Base-by-base conservation (phyloP, 768 basidiomycete species). In the Pleurotus eryngii region DNA sequence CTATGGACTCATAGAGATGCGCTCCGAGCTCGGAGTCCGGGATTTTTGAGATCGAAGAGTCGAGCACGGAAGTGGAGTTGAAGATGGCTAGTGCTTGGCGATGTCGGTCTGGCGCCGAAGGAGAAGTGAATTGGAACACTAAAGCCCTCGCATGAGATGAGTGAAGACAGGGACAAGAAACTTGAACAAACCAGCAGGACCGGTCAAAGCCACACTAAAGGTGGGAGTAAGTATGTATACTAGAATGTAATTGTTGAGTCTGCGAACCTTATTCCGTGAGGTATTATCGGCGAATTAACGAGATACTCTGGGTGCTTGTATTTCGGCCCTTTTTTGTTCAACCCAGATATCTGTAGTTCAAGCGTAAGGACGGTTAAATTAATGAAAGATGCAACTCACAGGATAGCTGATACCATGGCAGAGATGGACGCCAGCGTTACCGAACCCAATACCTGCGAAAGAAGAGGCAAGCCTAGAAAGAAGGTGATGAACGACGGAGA, bases 81-180 rank as follows among this genome's bases (percentile, higher is more conserved):
- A 97, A 98, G 64, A 96, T 86, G 2, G 90, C 86, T 14, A 95
- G 80, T 1, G 87, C 92, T 70, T 92, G 86, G 46, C 95, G 87
- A 72, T 98, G 95, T 43, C 95, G 88, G 59, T 88, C 85, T 2
- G 95, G 93, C 0, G 92, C 87, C 4, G 95, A 95, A 5, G 96
- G 95, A 0, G 96, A 90, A 6, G 96, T 98, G 72, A 95, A 98
- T 66, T 89, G 84, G 81, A 98, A 98, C 45, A 98, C 96, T 83
- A 49, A 15, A 51, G 8, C 14, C 8, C 45, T 61, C 22, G 17
- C n/a, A 15, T 53, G 18, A 54, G 27, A 17, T n/a, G 26, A 57
- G 26, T 59, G 59, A 38, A 27, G 7, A 26, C 9, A 24, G 42
- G 15, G 17, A 49, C n/a, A 55, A 5, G 50, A 62, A 46, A 59